Percentiles rank a stretch among this genome's conserved stretches.
phyloP scores from a whole-genome alignment of 2,329 filamentous ascomycete species.

The Nothopassalora personata region DNA sequence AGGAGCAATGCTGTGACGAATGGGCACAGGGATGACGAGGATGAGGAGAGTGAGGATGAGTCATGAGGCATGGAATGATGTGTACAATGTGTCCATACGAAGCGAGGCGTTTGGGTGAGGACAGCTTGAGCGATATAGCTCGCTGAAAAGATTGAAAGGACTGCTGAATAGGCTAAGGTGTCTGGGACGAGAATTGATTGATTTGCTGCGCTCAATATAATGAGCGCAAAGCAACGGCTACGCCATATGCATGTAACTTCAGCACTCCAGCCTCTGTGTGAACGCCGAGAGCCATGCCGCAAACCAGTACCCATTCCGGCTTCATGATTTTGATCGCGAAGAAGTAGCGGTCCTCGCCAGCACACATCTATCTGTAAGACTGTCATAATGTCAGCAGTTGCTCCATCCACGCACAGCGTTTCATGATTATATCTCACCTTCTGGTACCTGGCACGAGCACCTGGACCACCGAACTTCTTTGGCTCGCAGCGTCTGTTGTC shows the following conservation, averaged over 20 bases:
- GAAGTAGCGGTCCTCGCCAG: neutral
- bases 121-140: neutral
- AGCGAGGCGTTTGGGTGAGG: slow-evolving; percentile 18
- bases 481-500: slow-evolving; percentile 99
- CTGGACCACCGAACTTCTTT: slow-evolving; percentile 95
- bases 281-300: slow-evolving; percentile 16
- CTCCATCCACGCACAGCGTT: neutral
- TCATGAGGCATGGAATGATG: neutral
- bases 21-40: slow-evolving; percentile 16
- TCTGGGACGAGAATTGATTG: slow-evolving; percentile 9
- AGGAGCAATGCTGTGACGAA: slow-evolving; percentile 17
- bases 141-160: slow-evolving; percentile 2
- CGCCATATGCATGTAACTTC: slow-evolving; percentile 1
- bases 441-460: slow-evolving; percentile 95
- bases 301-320: slow-evolving; percentile 13
- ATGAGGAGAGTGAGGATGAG: neutral
- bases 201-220: slow-evolving; percentile 13
- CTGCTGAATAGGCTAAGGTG: neutral
- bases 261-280: slow-evolving; percentile 10
- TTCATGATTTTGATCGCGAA: slow-evolving; percentile 5
- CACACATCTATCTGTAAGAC: slow-evolving; percentile 11
- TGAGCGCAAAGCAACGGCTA: slow-evolving; percentile 11
- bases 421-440: slow-evolving; percentile 47
- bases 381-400: neutral
- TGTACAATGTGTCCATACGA: neutral